Conservation (phyloP, 202 grass and related monocot genomes). For the Saccharum hybrid region DNA sequence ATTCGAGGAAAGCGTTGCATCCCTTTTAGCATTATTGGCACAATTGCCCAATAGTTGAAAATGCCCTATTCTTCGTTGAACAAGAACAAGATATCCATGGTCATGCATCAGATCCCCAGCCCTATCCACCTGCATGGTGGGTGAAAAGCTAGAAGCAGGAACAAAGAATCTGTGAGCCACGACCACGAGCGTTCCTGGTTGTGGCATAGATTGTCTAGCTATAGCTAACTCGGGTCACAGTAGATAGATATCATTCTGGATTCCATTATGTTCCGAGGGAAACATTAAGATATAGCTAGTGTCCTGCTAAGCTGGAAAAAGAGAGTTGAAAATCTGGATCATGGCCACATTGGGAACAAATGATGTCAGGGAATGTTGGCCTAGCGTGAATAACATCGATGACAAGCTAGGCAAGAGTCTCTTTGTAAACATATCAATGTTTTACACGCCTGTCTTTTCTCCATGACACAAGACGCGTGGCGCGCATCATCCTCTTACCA, state of each 20-base stretch:
- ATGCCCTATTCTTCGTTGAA: conserved; percentile 15
- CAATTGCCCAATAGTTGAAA: conserved; percentile 5
- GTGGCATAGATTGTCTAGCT: background rate
- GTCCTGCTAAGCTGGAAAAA: background rate
- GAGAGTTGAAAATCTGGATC: background rate
- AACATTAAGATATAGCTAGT: conserved; percentile 9
- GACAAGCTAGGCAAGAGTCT: background rate
- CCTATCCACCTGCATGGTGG: background rate
- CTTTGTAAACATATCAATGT: background rate
- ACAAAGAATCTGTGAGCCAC: background rate
- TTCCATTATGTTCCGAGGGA: background rate
- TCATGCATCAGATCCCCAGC: conserved; percentile 20
- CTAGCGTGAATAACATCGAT: background rate
- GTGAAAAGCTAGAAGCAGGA: conserved; percentile 34
- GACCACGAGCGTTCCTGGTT: background rate
- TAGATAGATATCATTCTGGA: conserved; percentile 39
- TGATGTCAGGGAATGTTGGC: background rate
- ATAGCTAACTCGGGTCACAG: background rate
- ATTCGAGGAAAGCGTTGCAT: conserved; percentile 37
- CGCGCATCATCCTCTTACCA: background rate
- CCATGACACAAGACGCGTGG: too few relatives aligned
- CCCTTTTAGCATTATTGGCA: conserved; percentile 43
- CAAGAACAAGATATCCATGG: background rate
- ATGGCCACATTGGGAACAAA: background rate
- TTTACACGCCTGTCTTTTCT: too few relatives aligned